These are phyloP conservation scores for Symbiodinium natans DNA, from an alignment of 73 alveolate species.

Conservation along the genomic window DNA sequence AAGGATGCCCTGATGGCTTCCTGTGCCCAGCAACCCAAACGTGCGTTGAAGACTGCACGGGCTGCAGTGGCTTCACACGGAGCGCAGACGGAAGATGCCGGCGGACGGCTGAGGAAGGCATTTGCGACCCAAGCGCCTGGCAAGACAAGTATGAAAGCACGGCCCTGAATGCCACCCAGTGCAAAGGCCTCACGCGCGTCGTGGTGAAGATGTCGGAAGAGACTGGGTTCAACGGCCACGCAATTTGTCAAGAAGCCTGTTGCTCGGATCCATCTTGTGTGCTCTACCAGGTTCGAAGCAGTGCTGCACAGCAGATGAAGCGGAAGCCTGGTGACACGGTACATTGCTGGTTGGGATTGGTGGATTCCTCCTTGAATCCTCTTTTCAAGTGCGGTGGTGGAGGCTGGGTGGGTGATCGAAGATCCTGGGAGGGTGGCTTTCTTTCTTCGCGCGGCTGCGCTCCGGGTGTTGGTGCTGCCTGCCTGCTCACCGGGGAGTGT, in stretches of 20 bases:
- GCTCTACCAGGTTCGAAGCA: background rate
- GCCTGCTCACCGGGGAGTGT: constrained; percentile 9
- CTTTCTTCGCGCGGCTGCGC: constrained; percentile 17
- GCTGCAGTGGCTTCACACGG: background rate
- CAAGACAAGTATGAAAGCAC: background rate
- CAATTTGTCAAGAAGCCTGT: constrained; percentile 1
- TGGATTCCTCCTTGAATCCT: background rate
- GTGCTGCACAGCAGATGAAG: background rate
- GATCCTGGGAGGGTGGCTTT: constrained; percentile 4
- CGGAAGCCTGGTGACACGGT: constrained; percentile 12
- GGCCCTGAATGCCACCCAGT: background rate
- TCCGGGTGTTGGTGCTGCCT: background rate
- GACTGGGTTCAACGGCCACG: background rate
- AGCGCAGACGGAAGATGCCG: background rate
- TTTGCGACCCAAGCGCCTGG: constrained; percentile 14
- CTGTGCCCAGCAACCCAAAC: background rate
- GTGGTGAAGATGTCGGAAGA: constrained; percentile 6
- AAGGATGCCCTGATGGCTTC: background rate
- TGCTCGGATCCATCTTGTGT: constrained; percentile 13
- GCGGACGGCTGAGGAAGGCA: constrained; percentile 3
- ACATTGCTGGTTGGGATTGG: constrained; percentile 13
- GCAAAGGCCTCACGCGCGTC: background rate
- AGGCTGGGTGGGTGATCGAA: constrained; percentile 4
- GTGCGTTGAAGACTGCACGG: background rate
- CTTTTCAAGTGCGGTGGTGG: background rate